phyloP scores from a whole-genome alignment of 2,329 filamentous ascomycete species.

The Teratosphaeria pseudoeucalypti region DNA sequence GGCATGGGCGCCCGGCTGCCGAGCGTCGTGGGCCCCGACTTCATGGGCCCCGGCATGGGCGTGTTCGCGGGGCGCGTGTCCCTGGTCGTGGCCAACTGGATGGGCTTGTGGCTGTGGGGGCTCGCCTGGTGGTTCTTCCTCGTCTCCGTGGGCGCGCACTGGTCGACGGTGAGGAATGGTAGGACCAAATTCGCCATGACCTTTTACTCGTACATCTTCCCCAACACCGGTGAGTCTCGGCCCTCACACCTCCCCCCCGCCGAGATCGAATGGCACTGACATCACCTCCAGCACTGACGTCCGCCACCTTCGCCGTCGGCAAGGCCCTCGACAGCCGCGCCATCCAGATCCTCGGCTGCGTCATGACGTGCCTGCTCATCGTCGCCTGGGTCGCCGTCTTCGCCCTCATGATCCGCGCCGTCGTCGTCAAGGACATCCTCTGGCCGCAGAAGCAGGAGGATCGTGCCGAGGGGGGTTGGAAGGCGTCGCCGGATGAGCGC shows the following conservation, averaged over 20 bases:
- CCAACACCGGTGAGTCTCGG: slow-evolving; percentile 49
- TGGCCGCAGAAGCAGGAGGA: slow-evolving; percentile 66
- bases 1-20: slow-evolving; percentile 46
- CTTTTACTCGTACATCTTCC: slow-evolving; percentile 76
- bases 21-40: slow-evolving; percentile 38
- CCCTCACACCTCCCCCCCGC: not conserved
- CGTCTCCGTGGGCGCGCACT: slow-evolving; percentile 65
- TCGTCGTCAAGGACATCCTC: slow-evolving; percentile 56
- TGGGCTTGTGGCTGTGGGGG: slow-evolving; percentile 71
- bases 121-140: slow-evolving; percentile 79
- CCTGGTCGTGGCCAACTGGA: slow-evolving; percentile 48
- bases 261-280: not conserved
- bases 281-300: slow-evolving; percentile 25
- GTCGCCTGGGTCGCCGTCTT: slow-evolving; percentile 60
- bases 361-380: slow-evolving; percentile 55
- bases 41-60: slow-evolving; percentile 45
- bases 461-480: slow-evolving; percentile 50
- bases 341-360: slow-evolving; percentile 57
- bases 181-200: slow-evolving; percentile 71
- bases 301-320: slow-evolving; percentile 62
- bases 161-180: slow-evolving; percentile 51
- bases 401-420: slow-evolving; percentile 58
- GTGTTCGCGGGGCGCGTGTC: slow-evolving; percentile 45
- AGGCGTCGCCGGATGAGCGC: slow-evolving; percentile 1
- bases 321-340: slow-evolving; percentile 38